A percentile compares a stretch with the other conserved stretches of the same genome.
These are phyloP conservation scores for Neurospora sp. DNA, from an alignment of 495 filamentous ascomycete species.

Conservation along the genomic window DNA sequence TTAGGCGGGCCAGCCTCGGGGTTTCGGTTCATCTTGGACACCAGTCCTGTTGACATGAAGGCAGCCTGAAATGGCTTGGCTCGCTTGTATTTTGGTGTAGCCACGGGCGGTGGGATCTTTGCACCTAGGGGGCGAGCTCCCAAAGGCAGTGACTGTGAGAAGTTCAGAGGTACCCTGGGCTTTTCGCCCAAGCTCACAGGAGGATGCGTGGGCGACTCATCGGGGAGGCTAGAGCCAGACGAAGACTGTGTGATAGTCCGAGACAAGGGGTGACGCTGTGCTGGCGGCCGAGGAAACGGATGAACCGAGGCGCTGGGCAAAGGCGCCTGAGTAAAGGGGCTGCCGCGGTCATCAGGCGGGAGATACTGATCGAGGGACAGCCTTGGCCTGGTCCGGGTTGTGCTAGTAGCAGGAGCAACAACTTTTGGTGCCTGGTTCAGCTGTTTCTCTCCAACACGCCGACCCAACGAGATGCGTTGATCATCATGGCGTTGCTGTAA, in stretches of 20 bases:
- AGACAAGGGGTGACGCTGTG: conserved; percentile 75
- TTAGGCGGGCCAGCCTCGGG: conserved; percentile 47
- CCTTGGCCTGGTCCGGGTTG: conserved; percentile 47
- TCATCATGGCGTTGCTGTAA: conserved; percentile 64
- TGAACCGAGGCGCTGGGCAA: conserved; percentile 49
- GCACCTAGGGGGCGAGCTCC: conserved; percentile 39
- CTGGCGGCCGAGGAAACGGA: conserved; percentile 29
- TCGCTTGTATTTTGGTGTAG: conserved; percentile 75
- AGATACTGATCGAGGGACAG: conserved; percentile 69
- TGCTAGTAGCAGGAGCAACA: conserved; percentile 34
- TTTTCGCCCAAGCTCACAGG: conserved; percentile 44
- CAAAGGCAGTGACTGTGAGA: conserved; percentile 71
- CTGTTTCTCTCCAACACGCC: conserved; percentile 36
- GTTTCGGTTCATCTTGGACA: conserved; percentile 68
- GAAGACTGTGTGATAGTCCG: conserved; percentile 76
- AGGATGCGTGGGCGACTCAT: conserved; percentile 65
- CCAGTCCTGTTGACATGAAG: conserved; percentile 88
- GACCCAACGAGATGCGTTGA: conserved; percentile 49
- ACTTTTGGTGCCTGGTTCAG: conserved; percentile 34
- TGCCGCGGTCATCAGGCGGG: conserved; percentile 48
- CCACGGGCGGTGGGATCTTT: conserved; percentile 45
- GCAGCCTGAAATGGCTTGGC: conserved; percentile 76
- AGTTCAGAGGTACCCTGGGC: conserved; percentile 42
- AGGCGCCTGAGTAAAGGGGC: conserved; percentile 47
- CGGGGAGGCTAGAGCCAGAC: conserved; percentile 62